Base-by-base conservation (phyloP, 148 eudicot genomes). In the Chenopodium quinoa region DNA sequence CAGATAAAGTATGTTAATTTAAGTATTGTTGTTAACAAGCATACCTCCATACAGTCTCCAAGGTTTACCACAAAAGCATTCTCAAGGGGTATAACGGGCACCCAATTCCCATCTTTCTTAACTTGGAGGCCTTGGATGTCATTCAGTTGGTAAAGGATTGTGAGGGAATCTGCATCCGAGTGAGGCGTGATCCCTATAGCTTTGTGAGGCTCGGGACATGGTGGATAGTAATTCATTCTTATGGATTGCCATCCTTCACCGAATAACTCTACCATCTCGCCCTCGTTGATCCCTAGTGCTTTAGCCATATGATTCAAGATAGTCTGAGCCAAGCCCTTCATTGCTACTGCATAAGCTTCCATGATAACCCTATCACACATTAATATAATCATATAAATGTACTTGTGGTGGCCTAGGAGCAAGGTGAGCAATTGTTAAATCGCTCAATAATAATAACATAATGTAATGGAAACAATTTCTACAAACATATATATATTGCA, bases 201-300 rank as follows among this genome's bases (percentile, higher is more conserved):
- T 75, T 75, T 73, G 22, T 86, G 83, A 8, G 97, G 92, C 73
- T 93, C 81, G 0, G 93, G 97, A 74, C 97, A 93, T 13, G 92
- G 93, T 27, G 97, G 97, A 76, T 93, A 93, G 69, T 90, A 93
- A 68, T 90, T 93, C 91, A 92, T 88, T 76, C 97, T 83, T 82
- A 91, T 85, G 5, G 89, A 83, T 75, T 92, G 94, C 75, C 82
- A 74, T 20, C 92, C 92, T 31, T 92, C 86, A 14, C 70, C 66
- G 46, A 92, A 91, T 67, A 89, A 40, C 40, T 73, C 84, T 29
- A n/a, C 79, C 82, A 91, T 85, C 58, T 90, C 92, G 3, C 64
- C 76, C 16, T 32, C 75, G 2, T 90, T 82, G 72, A 92, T 88
- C 76, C 86, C 85, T 34, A 91, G 58, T 60, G 92, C 92, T 77